Evolutionary conservation across 1,284 basidiomycete genomes (phyloP).

Genomic region (Ganoderma sp.): DNA sequence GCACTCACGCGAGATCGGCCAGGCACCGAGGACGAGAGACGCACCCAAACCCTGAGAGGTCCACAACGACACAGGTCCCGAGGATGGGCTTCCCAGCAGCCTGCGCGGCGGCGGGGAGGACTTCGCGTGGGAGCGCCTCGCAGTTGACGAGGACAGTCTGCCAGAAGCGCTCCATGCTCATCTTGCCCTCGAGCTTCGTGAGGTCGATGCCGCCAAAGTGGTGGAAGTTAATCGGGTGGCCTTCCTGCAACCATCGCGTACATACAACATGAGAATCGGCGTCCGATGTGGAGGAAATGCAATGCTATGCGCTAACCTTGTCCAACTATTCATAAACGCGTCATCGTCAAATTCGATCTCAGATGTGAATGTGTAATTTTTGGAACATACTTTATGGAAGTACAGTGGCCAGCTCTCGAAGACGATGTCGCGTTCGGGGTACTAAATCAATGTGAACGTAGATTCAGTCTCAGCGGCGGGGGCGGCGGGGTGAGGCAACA

Average conservation of each 20-base stretch:
- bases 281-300: not conserved
- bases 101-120: constrained; percentile 66
- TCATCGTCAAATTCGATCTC: constrained; percentile 9
- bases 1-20: not conserved
- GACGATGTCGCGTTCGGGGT: constrained; percentile 67
- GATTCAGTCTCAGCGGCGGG: not conserved
- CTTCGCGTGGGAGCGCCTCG: constrained; percentile 65
- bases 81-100: constrained; percentile 56
- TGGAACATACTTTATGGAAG: constrained; percentile 65
- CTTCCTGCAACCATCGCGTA: constrained; percentile 49
- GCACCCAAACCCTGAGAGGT: constrained; percentile 71
- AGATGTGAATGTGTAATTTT: constrained; percentile 6
- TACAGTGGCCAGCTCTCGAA: constrained; percentile 77
- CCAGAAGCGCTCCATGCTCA: constrained; percentile 69
- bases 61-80: constrained; percentile 65
- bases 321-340: constrained; percentile 51
- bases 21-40: constrained; percentile 27
- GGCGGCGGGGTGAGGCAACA: not conserved
- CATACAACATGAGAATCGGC: not conserved
- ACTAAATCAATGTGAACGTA: constrained; percentile 47
- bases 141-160: constrained; percentile 64
- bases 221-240: constrained; percentile 72
- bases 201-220: constrained; percentile 65
- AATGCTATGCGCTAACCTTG: constrained; percentile 51
- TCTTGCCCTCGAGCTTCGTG: constrained; percentile 61